phyloP scores from a whole-genome alignment of 306 rosid species.

The Corylus heterophylla region DNA sequence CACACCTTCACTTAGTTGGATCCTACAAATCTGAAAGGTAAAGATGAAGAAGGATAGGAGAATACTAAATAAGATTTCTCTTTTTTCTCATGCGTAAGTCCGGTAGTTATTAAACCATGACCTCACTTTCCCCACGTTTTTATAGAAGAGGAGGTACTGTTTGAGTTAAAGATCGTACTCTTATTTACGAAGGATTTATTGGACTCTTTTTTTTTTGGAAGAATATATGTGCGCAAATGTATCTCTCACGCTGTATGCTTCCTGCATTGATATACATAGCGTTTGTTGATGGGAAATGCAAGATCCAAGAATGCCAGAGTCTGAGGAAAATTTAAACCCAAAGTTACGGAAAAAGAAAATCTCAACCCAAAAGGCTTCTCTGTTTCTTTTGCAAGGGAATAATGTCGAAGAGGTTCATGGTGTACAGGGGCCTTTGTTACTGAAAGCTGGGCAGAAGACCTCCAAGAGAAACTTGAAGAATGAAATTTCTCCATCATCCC shows the following conservation, averaged over 20 bases:
- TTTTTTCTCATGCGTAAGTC: neutral
- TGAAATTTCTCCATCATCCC: constrained; percentile 54
- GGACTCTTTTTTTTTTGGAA: neutral
- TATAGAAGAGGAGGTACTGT: neutral
- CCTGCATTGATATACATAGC: constrained; percentile 10
- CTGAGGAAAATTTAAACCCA: constrained; percentile 50
- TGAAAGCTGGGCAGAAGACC: constrained; percentile 53
- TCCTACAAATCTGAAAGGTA: no score
- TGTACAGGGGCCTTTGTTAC: constrained; percentile 33
- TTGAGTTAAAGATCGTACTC: neutral
- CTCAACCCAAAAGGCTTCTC: constrained; percentile 42
- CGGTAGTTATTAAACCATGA: neutral
- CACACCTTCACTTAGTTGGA: no score
- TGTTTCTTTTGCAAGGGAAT: constrained; percentile 45
- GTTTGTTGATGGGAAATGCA: constrained; percentile 41
- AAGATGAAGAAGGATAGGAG: no score
- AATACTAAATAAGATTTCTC: no score
- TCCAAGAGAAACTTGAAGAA: constrained; percentile 56
- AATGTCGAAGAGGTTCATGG: constrained; percentile 39
- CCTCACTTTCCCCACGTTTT: neutral
- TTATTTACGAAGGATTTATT: neutral
- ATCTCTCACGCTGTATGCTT: neutral
- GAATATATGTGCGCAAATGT: neutral
- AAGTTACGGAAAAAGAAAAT: constrained; percentile 65
- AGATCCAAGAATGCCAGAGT: constrained; percentile 56